Evolutionary conservation across 2,329 filamentous ascomycete species (phyloP), one percentile per base, ranked within the genome.

Genomic region (Pseudogymnoascus sp.): DNA sequence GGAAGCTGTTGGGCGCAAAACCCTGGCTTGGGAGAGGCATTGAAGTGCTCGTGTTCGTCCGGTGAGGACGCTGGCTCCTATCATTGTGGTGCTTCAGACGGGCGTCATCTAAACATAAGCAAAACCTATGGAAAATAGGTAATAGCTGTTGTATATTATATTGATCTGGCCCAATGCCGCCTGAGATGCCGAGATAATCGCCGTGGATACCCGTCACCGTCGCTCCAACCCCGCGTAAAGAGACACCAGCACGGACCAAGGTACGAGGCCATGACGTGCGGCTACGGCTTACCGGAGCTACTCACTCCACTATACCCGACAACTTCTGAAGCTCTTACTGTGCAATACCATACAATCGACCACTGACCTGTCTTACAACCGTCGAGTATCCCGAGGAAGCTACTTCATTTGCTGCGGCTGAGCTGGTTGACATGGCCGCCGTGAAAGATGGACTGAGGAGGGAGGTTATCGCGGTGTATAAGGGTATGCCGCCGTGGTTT

Each of bases 401-500:
- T 7, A 31, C n/a, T 12, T 56, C 14, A 56, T 18, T 35, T 33
- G 3, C 16, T 33, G 8, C 28, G 28, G 16, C 10, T 18, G n/a
- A 35, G 28, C 47, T 31, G n/a, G n/a, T 35, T 4, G 47, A 33
- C 1, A 56, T 56, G 50, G 16, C 50, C 2, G 8, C 50, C 2
- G 50, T 7, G 28, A 56, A 56, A 33, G 50, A 56, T 5, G 10
- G 83, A 65, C 81, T 97, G 28, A 85, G 91, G 62, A 80, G 84
- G 65, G 85, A 94, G 73, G 92, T 96, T 53, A 89, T 96, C 67
- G 82, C 83, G 38, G 84, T 96, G 64, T 97, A 96, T 79, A 97
- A 96, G 85, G 90, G 91, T 91, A 72, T 12, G 66, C 40, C 1
- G 28, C 28, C 1, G 28, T 35, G 0, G 16, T 12, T 33, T 56